These are phyloP conservation scores for Cutaneotrichosporon mucoides DNA, from an alignment of 1,284 basidiomycete genomes.

Conservation along the genomic window DNA sequence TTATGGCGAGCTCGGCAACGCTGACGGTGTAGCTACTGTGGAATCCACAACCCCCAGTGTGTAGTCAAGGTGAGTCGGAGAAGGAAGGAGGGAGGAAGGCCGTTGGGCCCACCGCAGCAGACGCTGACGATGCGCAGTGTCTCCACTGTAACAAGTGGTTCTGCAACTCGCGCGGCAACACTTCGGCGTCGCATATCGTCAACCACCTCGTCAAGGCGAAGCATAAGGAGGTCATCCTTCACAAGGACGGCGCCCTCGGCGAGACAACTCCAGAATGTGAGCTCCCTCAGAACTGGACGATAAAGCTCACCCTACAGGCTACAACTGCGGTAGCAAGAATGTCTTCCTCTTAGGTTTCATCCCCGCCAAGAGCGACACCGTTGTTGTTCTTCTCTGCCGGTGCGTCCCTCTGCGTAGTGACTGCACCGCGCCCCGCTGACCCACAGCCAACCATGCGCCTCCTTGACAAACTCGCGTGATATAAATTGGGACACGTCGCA, in stretches of 20 bases:
- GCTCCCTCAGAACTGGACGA: background rate
- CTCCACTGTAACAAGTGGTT: constrained; percentile 97
- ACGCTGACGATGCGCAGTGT: constrained; percentile 53
- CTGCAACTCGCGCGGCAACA: constrained; percentile 98
- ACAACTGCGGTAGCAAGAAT: constrained; percentile 99
- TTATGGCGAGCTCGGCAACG: background rate
- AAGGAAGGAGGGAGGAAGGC: background rate
- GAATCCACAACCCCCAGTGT: constrained; percentile 95
- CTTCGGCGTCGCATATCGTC: constrained; percentile 97
- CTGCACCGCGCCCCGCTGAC: background rate
- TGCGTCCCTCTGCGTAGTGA: constrained; percentile 47
- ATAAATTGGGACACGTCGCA: constrained; percentile 97
- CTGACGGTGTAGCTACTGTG: constrained; percentile 73
- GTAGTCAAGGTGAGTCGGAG: constrained; percentile 68
- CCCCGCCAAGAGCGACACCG: constrained; percentile 97
- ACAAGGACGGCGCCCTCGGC: constrained; percentile 89
- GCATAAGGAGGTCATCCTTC: constrained; percentile 97
- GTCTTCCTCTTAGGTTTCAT: constrained; percentile 99
- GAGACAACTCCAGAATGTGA: constrained; percentile 92
- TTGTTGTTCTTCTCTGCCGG: constrained; percentile 97
- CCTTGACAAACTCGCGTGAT: constrained; percentile 80
- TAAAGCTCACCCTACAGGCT: constrained; percentile 51
- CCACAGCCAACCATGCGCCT: constrained; percentile 88
- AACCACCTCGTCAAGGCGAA: constrained; percentile 98
- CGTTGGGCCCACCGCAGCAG: background rate